These are phyloP conservation scores for Carpinus viminea DNA, from an alignment of 306 rosid genomes.

Conservation along the genomic window DNA sequence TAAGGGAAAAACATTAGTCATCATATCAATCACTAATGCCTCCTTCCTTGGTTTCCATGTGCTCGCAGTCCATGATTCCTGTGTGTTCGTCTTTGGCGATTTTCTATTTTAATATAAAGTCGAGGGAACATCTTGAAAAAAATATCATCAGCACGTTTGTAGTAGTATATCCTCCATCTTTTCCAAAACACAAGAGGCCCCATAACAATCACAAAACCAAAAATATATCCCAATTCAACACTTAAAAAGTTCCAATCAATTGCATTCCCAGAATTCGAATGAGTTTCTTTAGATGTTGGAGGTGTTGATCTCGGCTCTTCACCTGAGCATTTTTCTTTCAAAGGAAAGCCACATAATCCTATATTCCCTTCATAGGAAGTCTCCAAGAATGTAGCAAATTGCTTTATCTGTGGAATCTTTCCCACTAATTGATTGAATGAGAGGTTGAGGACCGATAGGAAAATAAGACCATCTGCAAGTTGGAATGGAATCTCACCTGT, in stretches of 20 bases:
- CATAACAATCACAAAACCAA: slow-evolving; percentile 30
- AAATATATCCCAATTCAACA: slow-evolving; percentile 28
- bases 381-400: slow-evolving; percentile 38
- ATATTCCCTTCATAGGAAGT: slow-evolving; percentile 34
- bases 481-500: slow-evolving; percentile 23
- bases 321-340: not conserved
- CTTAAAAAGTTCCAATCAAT: slow-evolving; percentile 35
- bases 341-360: slow-evolving; percentile 36
- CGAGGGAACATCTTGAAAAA: slow-evolving; percentile 22
- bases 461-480: slow-evolving; percentile 13
- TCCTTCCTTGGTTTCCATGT: too few relatives aligned
- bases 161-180: slow-evolving; percentile 31
- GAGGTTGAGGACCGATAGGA: slow-evolving; percentile 34
- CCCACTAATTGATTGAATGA: slow-evolving; percentile 38
- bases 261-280: not conserved
- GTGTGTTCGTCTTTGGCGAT: not conserved
- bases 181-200: slow-evolving; percentile 16
- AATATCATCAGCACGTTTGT: slow-evolving; percentile 15
- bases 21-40: too few relatives aligned
- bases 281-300: not conserved
- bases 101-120: slow-evolving; percentile 19
- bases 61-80: too few relatives aligned
- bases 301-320: not conserved
- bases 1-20: too few relatives aligned
- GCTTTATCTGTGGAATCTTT: slow-evolving; percentile 36